These are phyloP conservation scores for Postia placenta DNA, from an alignment of 768 basidiomycete species.

Conservation along the genomic window DNA sequence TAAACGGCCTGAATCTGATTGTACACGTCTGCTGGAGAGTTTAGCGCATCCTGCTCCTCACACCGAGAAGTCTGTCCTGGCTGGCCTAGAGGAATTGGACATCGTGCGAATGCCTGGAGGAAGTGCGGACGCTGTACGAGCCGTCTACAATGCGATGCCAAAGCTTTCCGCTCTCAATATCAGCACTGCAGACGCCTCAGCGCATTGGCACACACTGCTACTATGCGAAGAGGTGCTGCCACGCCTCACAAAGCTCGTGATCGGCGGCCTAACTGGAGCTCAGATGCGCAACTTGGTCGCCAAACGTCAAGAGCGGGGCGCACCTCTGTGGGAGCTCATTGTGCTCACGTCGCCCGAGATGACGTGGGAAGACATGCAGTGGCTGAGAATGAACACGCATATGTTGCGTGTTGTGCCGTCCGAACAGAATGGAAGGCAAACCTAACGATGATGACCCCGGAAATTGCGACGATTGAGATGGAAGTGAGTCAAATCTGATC, in stretches of 20 bases:
- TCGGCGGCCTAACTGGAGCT: background rate
- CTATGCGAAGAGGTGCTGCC: background rate
- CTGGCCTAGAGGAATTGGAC: slow-evolving; percentile 44
- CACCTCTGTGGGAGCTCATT: background rate
- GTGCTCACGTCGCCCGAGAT: background rate
- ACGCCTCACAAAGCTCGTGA: background rate
- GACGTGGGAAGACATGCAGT: background rate
- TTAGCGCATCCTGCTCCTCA: slow-evolving; percentile 33
- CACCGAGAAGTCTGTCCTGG: slow-evolving; percentile 37
- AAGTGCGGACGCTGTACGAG: slow-evolving; percentile 20
- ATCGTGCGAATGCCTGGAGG: slow-evolving; percentile 44
- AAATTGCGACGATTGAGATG: too few relatives aligned
- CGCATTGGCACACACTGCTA: slow-evolving; percentile 22
- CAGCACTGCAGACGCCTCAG: slow-evolving; percentile 27
- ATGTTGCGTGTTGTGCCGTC: too few relatives aligned
- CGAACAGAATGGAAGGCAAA: too few relatives aligned
- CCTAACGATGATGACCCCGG: too few relatives aligned
- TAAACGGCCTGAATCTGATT: slow-evolving; percentile 50
- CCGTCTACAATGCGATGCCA: slow-evolving; percentile 41
- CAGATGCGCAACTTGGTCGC: background rate
- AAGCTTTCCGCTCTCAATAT: slow-evolving; percentile 40
- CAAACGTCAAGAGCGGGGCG: background rate
- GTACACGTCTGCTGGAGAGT: slow-evolving; percentile 38
- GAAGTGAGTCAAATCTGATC: too few relatives aligned
- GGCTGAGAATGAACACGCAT: background rate